Conservation (phyloP, 805 yeast genomes). For the Sugiyamaella chiloensis region DNA sequence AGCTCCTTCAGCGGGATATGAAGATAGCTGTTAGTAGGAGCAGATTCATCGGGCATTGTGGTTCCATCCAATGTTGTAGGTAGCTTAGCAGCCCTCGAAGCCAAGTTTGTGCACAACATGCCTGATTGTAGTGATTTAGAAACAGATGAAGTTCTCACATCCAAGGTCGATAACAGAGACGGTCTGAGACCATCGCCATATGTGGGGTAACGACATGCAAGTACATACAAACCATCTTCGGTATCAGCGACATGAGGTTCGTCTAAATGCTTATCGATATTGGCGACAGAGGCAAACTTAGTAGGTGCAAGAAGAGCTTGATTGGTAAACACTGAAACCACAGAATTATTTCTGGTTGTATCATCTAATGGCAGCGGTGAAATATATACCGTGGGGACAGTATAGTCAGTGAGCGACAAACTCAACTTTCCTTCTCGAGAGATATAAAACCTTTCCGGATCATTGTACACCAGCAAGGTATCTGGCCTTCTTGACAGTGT, state of each 20-base stretch:
- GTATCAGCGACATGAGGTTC: slow-evolving; percentile 4
- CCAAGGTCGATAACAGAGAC: slow-evolving; percentile 17
- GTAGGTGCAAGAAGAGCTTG: slow-evolving; percentile 20
- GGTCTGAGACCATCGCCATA: slow-evolving; percentile 6
- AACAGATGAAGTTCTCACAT: slow-evolving; percentile 10
- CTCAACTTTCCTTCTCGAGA: slow-evolving; percentile 13
- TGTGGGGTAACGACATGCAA: slow-evolving; percentile 25
- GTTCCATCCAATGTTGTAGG: slow-evolving; percentile 44
- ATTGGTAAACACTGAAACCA: slow-evolving; percentile 27
- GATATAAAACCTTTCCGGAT: slow-evolving; percentile 13
- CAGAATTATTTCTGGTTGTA: slow-evolving; percentile 2
- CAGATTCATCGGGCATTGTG: slow-evolving; percentile 46
- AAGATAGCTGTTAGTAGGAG: slow-evolving; percentile 48
- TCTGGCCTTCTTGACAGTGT: slow-evolving; percentile 26
- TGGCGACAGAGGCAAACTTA: slow-evolving; percentile 17
- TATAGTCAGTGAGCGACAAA: slow-evolving; percentile 5
- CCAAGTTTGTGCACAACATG: slow-evolving; percentile 45
- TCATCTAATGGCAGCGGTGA: slow-evolving; percentile 4
- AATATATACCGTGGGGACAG: slow-evolving; percentile 2
- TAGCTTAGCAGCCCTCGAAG: slow-evolving; percentile 37
- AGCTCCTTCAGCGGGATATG: slow-evolving; percentile 41
- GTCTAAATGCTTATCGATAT: neutral
- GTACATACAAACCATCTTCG: slow-evolving; percentile 21
- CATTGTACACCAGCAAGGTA: slow-evolving; percentile 20
- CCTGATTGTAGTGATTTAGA: slow-evolving; percentile 6